Base-by-base conservation (phyloP, 1,139 yeast species). In the Suhomyces choctaworum region DNA sequence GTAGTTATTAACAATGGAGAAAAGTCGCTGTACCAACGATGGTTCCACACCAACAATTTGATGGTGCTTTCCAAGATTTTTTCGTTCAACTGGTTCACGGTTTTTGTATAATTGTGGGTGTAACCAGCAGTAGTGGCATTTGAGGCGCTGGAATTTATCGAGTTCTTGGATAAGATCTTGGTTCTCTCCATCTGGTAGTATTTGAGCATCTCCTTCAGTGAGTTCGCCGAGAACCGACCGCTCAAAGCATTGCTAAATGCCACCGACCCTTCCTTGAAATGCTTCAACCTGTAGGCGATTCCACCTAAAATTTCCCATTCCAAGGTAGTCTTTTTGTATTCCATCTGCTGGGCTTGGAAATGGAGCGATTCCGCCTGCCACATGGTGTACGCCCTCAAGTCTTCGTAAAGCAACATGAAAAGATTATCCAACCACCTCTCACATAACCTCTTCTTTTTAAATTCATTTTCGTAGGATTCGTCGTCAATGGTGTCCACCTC, bases 291-390 rank as follows among this genome's bases (percentile, higher is more conserved):
- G 50, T 76, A 75, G 4, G 96, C 89, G 28, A 88, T 79, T 39
- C 79, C 71, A 0, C 97, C 98, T 43, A 90, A 75, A 27, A 90
- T 72, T 59, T 90, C 96, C 97, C 97, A 92, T 61, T 92, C 98
- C 39, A 87, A 66, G 0, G 96, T 85, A 36, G 88, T 78, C 61
- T 86, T 90, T 51, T 78, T 80, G 48, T 83, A 76, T 29, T 80
- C 83, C 60, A 79, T 72, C 58, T 85, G 86, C 50, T 82, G 87
- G 13, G 86, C 80, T 51, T 76, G 77, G 54, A 80, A 76, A 48
- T 71, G 76, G 40, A 71, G 70, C 31, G 57, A 67, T 56, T 92
- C 97, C 2, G 96, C 90, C 54, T 92, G 94, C 97, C 97, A 86
- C 59, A 85, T 78, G 11, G 94, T 75, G 44, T 86, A 87, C 11